Evolutionary conservation across 1,139 yeast genomes (phyloP).

Genomic region (Saccharomyces hybrid): DNA sequence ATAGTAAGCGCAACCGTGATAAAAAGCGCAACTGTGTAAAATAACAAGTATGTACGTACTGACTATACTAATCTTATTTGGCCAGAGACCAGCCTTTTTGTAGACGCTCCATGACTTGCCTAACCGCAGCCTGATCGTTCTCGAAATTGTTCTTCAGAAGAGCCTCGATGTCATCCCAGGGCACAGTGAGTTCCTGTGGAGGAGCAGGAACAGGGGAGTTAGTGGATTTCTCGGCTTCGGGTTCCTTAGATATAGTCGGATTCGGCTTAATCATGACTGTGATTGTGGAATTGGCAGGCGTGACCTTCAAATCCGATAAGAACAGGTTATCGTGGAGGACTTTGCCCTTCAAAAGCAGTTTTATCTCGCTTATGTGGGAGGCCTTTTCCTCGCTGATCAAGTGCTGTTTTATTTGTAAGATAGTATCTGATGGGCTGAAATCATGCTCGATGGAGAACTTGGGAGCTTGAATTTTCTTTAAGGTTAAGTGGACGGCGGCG

Average conservation of each 20-base stretch:
- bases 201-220: not conserved
- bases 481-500: conserved; percentile 20
- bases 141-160: conserved; percentile 22
- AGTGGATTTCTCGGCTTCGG: conserved; percentile 2
- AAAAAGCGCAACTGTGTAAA: conserved; percentile 2
- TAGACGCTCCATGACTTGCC: conserved; percentile 33
- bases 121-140: conserved; percentile 15
- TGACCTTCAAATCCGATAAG: conserved; percentile 22
- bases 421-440: conserved; percentile 29
- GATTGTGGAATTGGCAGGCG: conserved; percentile 30
- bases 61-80: conserved; percentile 13
- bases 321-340: conserved; percentile 39
- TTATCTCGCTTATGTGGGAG: conserved; percentile 31
- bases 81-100: conserved; percentile 37
- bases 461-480: conserved; percentile 43
- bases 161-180: conserved; percentile 33
- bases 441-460: conserved; percentile 33
- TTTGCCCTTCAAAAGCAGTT: conserved; percentile 42
- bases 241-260: conserved; percentile 7
- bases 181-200: conserved; percentile 16
- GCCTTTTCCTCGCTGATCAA: conserved; percentile 28
- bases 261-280: conserved; percentile 32
- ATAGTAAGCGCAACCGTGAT: not conserved
- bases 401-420: conserved; percentile 35
- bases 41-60: not conserved